Conservation (phyloP, 1,284 basidiomycete species). For the Fomitiporia mediterranea region DNA sequence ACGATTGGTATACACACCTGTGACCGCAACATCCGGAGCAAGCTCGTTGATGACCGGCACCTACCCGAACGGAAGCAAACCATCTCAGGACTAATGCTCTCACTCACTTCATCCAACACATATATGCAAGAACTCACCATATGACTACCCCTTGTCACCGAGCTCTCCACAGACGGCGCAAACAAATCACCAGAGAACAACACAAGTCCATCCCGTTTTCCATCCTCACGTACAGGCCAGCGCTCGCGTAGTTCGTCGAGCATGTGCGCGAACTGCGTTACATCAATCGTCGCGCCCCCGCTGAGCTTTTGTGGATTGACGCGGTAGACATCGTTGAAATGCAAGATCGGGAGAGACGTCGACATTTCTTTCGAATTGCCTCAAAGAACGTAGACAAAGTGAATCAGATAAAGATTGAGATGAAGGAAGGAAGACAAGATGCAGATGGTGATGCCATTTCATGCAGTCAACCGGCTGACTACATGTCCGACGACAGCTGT, state of each 20-base stretch:
- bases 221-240: conserved; percentile 48
- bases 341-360: conserved; percentile 35
- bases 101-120: background rate
- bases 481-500: too few species aligned
- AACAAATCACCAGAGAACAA: conserved; percentile 90
- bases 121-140: conserved; percentile 52
- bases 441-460: too few species aligned
- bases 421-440: too few species aligned
- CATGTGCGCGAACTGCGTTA: conserved; percentile 66
- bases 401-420: background rate
- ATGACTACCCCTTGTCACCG: conserved; percentile 87
- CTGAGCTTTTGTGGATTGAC: conserved; percentile 65
- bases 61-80: conserved; percentile 33
- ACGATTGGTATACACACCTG: conserved; percentile 41
- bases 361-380: background rate
- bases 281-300: conserved; percentile 58
- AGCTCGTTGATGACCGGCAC: conserved; percentile 79
- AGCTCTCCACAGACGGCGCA: conserved; percentile 81
- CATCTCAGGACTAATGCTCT: background rate
- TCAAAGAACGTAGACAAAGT: background rate
- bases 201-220: conserved; percentile 65
- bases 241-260: conserved; percentile 51
- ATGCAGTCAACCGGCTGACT: too few species aligned
- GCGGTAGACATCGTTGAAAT: conserved; percentile 78
- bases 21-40: conserved; percentile 61